Conservation (phyloP, 768 basidiomycete species). For the Boletus subparvulus region DNA sequence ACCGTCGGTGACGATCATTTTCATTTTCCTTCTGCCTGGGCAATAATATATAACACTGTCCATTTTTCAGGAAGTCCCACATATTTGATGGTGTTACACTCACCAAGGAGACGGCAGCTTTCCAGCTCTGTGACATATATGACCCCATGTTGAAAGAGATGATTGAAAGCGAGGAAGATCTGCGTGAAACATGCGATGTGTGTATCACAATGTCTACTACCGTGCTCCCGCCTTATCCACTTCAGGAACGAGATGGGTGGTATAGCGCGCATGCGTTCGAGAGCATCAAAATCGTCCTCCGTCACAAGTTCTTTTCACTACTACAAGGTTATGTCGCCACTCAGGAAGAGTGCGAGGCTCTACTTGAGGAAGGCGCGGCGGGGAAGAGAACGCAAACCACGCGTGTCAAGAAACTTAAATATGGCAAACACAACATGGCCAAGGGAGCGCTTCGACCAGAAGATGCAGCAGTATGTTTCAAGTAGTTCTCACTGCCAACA, state of each 20-base stretch:
- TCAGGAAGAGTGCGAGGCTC: slow-evolving; percentile 68
- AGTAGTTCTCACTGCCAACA: neutral
- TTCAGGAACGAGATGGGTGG: slow-evolving; percentile 86
- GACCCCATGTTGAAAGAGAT: slow-evolving; percentile 82
- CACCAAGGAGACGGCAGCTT: slow-evolving; percentile 85
- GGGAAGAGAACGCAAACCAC: slow-evolving; percentile 36
- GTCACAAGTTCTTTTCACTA: slow-evolving; percentile 82
- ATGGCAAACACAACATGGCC: slow-evolving; percentile 85
- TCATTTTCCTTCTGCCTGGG: neutral
- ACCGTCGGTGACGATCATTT: slow-evolving; percentile 28
- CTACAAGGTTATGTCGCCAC: slow-evolving; percentile 70
- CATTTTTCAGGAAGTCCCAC: slow-evolving; percentile 59
- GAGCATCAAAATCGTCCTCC: slow-evolving; percentile 78
- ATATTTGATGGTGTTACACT: slow-evolving; percentile 85
- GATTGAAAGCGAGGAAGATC: slow-evolving; percentile 70
- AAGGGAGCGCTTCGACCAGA: slow-evolving; percentile 81
- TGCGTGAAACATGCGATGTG: slow-evolving; percentile 75
- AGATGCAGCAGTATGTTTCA: slow-evolving; percentile 68
- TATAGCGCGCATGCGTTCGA: slow-evolving; percentile 75
- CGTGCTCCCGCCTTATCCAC: neutral
- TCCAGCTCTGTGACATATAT: slow-evolving; percentile 89
- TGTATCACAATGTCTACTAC: slow-evolving; percentile 28
- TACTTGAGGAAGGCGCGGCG: slow-evolving; percentile 44
- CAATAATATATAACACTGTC: neutral
- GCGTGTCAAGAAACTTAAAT: slow-evolving; percentile 52